Evolutionary conservation across 192 early-diverging fungal species (phyloP).

Genomic region (Podila horticola): DNA sequence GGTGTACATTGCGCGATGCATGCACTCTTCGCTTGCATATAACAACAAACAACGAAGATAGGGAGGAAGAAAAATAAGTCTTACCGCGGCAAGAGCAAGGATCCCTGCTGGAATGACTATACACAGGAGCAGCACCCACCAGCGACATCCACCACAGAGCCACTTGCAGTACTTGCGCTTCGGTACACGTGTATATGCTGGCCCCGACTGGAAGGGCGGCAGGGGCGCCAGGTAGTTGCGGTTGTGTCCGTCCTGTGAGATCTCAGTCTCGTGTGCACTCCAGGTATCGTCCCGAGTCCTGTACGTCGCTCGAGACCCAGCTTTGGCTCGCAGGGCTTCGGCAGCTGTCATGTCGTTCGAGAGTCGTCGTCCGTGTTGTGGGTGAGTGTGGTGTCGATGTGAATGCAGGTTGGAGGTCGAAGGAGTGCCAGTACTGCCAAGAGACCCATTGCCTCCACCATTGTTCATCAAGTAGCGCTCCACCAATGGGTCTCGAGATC

Average conservation of each 20-base stretch:
- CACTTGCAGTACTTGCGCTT: constrained; percentile 36
- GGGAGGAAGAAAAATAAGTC: neutral
- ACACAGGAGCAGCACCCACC: constrained; percentile 34
- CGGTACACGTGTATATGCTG: constrained; percentile 34
- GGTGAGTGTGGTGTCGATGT: neutral
- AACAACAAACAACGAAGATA: neutral
- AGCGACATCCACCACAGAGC: constrained; percentile 43
- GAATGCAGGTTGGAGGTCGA: constrained; percentile 25
- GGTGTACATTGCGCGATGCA: neutral
- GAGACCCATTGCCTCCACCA: constrained; percentile 11
- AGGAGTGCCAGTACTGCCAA: constrained; percentile 8
- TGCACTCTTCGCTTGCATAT: neutral
- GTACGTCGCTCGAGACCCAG: neutral
- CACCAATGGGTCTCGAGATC: constrained; percentile 16
- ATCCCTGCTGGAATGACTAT: constrained; percentile 16
- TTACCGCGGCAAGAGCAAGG: constrained; percentile 17
- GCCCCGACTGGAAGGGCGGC: constrained; percentile 40
- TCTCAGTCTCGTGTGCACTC: constrained; percentile 18
- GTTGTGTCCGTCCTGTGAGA: constrained; percentile 25
- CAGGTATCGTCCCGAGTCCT: constrained; percentile 13
- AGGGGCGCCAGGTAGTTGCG: constrained; percentile 28
- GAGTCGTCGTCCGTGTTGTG: constrained; percentile 7
- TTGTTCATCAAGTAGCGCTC: constrained; percentile 24
- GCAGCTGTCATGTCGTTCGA: constrained; percentile 10
- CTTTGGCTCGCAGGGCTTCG: constrained; percentile 2